phyloP scores from a whole-genome alignment of 2,329 filamentous ascomycete genomes.

The Ceratocystis huliohia region DNA sequence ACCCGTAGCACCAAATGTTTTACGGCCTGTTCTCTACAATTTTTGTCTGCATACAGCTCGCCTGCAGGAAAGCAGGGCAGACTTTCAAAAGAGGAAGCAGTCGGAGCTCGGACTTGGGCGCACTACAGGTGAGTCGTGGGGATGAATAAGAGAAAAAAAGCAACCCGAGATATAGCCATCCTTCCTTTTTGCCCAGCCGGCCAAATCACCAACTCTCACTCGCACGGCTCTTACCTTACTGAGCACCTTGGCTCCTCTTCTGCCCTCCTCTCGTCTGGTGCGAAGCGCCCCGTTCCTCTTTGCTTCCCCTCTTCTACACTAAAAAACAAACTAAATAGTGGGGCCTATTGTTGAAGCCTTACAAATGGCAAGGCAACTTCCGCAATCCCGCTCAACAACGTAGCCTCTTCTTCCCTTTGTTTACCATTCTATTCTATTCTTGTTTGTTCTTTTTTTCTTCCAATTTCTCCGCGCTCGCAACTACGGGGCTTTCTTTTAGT shows the following conservation, averaged over 20 bases:
- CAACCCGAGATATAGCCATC: no score
- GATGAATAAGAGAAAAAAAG: background rate
- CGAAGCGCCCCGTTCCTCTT: background rate
- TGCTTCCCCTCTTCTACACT: background rate
- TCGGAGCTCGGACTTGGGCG: background rate
- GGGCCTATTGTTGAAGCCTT: background rate
- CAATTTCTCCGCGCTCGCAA: background rate
- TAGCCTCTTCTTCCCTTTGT: background rate
- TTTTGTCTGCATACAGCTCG: background rate
- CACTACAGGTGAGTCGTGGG: background rate
- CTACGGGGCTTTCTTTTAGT: background rate
- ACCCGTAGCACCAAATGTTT: background rate
- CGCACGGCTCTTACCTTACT: background rate
- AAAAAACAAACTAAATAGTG: background rate
- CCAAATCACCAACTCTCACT: background rate
- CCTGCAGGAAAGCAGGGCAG: slow-evolving; percentile 1
- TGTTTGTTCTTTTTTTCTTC: background rate
- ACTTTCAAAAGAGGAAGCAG: background rate
- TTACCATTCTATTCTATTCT: background rate
- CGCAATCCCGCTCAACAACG: background rate
- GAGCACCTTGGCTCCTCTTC: background rate
- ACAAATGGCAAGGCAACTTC: background rate
- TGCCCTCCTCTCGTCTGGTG: background rate
- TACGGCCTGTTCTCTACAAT: background rate
- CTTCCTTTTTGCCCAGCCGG: no score